Conservation (phyloP, 75 land plant genomes). For the Cupressus sempervirens region DNA sequence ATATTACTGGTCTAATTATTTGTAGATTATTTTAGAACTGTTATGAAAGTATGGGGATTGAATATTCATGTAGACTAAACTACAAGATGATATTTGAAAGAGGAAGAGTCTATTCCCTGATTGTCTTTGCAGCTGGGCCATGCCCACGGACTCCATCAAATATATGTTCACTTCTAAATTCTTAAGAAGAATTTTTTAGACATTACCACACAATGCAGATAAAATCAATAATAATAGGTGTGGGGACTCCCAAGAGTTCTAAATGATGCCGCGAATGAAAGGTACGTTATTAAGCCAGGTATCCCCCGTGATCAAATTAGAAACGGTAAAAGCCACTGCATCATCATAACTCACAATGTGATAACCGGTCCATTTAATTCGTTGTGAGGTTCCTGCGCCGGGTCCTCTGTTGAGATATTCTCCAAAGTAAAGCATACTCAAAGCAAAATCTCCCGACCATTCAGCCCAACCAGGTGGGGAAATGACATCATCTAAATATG, state of each 20-base stretch:
- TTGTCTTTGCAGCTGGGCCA: too few relatives aligned
- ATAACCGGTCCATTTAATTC: constrained; percentile 16
- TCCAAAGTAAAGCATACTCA: constrained; percentile 21
- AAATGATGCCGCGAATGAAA: background rate
- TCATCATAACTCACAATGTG: background rate
- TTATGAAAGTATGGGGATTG: too few relatives aligned
- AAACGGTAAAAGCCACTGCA: constrained; percentile 11
- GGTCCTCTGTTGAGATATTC: constrained; percentile 23
- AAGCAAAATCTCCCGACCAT: constrained; percentile 16
- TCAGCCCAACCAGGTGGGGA: constrained; percentile 22
- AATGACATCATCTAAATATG: background rate
- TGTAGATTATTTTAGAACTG: too few relatives aligned
- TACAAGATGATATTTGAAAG: too few relatives aligned
- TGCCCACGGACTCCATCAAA: too few relatives aligned
- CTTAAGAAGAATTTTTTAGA: too few relatives aligned
- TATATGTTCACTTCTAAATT: background rate
- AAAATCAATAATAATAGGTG: too few relatives aligned
- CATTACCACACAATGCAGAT: background rate
- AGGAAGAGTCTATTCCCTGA: too few relatives aligned
- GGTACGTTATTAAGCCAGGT: background rate
- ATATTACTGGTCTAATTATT: too few relatives aligned
- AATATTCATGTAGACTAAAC: too few relatives aligned
- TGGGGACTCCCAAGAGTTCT: background rate
- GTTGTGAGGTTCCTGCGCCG: constrained; percentile 5
- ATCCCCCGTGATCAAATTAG: constrained; percentile 13